Evolutionary conservation across 1,139 yeast genomes (phyloP), one percentile per base, ranked within the genome.

Genomic region (Candida gigantensis): DNA sequence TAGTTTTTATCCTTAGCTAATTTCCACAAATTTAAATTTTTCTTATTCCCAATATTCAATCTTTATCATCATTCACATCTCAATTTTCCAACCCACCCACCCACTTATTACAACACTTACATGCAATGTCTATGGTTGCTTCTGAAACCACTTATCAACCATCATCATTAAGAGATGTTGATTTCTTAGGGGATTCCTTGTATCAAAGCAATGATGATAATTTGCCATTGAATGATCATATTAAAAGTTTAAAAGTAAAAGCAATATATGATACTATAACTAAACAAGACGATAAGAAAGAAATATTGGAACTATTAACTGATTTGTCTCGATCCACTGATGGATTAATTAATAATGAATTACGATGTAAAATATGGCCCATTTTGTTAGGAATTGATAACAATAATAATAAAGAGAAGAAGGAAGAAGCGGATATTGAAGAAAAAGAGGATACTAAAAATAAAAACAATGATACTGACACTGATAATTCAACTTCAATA

Each of bases 361-460:
- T 70, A 21, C 56, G 87, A 34, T 35, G 57, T 6, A 49, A 60
- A 27, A 56, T 69, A 6, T 79, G 84, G 84, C 80, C 81, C 0
- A 30, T 62, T 4, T 51, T 77, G 17, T 45, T 74, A 31, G 63
- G 61, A 3, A 41, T 58, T 7, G 29, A 18, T 10, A 25, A 25
- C 14, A 7, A 14, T 13, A 13, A n/a, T 10, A 24, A 13, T 12
- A 18, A 3, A 11, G 6, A 8, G 10, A 28, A 28, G 8, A 14
- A 28, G 1, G 25, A 26, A n/a, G 28, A 20, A 6, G 15, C 13
- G n/a, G n/a, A n/a, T n/a, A n/a, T n/a, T n/a, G n/a, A n/a, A n/a
- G n/a, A n/a, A n/a, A n/a, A n/a, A n/a, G n/a, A n/a, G n/a, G n/a
- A n/a, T n/a, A n/a, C n/a, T n/a, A n/a, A n/a, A n/a, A n/a, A n/a